Base-by-base conservation (phyloP, 208 protist genomes). In the Spongospora subterranea region DNA sequence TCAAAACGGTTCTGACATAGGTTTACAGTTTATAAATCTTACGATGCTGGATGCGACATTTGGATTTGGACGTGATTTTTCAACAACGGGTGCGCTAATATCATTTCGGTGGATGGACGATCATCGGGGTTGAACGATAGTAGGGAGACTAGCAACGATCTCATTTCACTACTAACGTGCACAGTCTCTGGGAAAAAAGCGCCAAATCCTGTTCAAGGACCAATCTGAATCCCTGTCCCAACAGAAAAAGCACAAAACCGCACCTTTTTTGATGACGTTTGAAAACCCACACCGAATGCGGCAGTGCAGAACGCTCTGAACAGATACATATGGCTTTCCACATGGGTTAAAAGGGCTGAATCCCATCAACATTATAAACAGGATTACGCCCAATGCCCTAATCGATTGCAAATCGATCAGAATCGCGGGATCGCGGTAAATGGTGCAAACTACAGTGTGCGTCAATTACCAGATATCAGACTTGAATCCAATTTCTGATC, bases 301-400 rank as follows among this genome's bases (percentile, higher is more conserved):
- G 35, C 40, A 40, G n/a, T 43, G 40, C 13, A 82, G n/a, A 43
- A 35, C 35, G 35, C 71, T 35, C 11, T 82, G 71, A 13, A 82
- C 35, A 20, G 6, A 6, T 6, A 6, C 6, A 35, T 35, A 45
- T 35, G n/a, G n/a, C 71, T 82, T 43, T 45, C 35, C 71, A 6
- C 6, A 20, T 82, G 71, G 71, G 71, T 82, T 82, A 6, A 82
- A 39, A 40, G 71, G 71, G 40, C 40, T 82, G 71, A 82, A 82
- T 43, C 71, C 71, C 6, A 43, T 20, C 17, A 82, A 6, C 71
- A 82, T 82, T 20, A 82, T 43, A 43, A 82, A 82, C 71, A 82
- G 71, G n/a, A 82, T 43, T 6, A 82, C 35, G 71, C 71, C 71
- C 6, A 82, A 40, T n/a, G 71, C 50, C 50, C 50, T 60, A 24